Evolutionary conservation across 1,139 yeast species (phyloP).

Genomic region (Suhomyces maxii): DNA sequence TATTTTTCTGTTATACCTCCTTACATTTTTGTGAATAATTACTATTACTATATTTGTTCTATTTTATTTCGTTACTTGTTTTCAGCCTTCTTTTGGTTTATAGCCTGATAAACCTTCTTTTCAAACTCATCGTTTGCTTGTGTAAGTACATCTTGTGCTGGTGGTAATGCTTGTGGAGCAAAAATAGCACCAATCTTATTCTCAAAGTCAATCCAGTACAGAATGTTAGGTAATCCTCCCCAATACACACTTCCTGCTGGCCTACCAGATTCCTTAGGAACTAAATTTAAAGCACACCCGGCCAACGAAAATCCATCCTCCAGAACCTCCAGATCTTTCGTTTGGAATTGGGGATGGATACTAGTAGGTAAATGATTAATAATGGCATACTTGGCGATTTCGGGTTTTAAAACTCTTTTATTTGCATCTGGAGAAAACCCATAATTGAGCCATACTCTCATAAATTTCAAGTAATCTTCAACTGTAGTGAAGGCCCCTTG

Average conservation of each 20-base stretch:
- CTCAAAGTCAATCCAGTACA: conserved; percentile 45
- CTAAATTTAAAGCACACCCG: conserved; percentile 14
- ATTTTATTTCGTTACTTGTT: no score
- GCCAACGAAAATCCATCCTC: conserved; percentile 5
- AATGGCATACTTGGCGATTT: conserved; percentile 32
- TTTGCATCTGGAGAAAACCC: conserved; percentile 45
- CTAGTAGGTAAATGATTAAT: conserved; percentile 28
- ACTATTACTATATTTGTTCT: no score
- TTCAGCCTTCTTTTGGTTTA: no score
- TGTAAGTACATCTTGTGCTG: conserved; percentile 11
- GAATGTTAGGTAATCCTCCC: conserved; percentile 48
- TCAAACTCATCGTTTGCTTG: conserved; percentile 9
- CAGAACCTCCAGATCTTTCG: not conserved
- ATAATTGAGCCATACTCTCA: conserved; percentile 46
- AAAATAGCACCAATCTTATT: conserved; percentile 44
- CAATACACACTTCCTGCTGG: conserved; percentile 40
- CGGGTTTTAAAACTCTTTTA: conserved; percentile 26
- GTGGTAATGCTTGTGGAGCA: conserved; percentile 41
- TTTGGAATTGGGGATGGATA: conserved; percentile 5
- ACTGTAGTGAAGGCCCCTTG: conserved; percentile 49
- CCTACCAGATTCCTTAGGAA: conserved; percentile 32
- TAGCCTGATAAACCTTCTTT: conserved; percentile 10
- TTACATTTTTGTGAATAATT: no score
- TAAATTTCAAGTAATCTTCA: conserved; percentile 42
- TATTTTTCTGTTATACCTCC: no score